These are phyloP conservation scores for Setomelanomma holmii DNA, from an alignment of 2,329 filamentous ascomycete genomes.

Conservation along the genomic window DNA sequence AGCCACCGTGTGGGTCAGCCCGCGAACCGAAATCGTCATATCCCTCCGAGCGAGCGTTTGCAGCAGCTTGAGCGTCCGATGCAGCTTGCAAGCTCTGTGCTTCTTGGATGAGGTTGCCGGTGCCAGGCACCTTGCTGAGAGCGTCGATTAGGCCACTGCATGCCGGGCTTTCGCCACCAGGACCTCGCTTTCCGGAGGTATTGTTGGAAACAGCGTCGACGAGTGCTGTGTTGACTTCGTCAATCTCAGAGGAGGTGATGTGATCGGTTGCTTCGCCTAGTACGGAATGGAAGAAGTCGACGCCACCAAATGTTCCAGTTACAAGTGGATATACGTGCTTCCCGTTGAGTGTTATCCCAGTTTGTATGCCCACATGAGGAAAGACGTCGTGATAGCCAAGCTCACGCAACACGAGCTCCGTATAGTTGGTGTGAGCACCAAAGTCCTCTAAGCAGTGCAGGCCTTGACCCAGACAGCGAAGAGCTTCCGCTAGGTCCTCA, in stretches of 20 bases:
- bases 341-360: slow-evolving; percentile 55
- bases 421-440: slow-evolving; percentile 63
- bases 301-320: slow-evolving; percentile 63
- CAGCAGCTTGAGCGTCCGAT: slow-evolving; percentile 56
- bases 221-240: slow-evolving; percentile 55
- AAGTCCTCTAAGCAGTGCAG: slow-evolving; percentile 63
- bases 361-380: slow-evolving; percentile 57
- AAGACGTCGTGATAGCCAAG: slow-evolving; percentile 61
- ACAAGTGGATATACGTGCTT: slow-evolving; percentile 60
- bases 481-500: slow-evolving; percentile 57
- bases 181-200: slow-evolving; percentile 33
- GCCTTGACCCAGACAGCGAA: slow-evolving; percentile 60
- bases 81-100: slow-evolving; percentile 55
- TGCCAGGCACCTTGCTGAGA: slow-evolving; percentile 74
- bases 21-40: slow-evolving; percentile 49
- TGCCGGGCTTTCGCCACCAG: slow-evolving; percentile 38
- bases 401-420: slow-evolving; percentile 60
- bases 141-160: slow-evolving; percentile 68
- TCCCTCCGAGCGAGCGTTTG: slow-evolving; percentile 54
- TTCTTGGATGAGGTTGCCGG: slow-evolving; percentile 55
- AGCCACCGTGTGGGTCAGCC: slow-evolving; percentile 51
- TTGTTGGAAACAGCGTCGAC: slow-evolving; percentile 47
- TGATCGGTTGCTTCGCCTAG: slow-evolving; percentile 59
- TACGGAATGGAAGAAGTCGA: slow-evolving; percentile 60
- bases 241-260: slow-evolving; percentile 57